Evolutionary conservation across 768 basidiomycete species (phyloP), one percentile per base, ranked within the genome.

Genomic region (Russula foetens): DNA sequence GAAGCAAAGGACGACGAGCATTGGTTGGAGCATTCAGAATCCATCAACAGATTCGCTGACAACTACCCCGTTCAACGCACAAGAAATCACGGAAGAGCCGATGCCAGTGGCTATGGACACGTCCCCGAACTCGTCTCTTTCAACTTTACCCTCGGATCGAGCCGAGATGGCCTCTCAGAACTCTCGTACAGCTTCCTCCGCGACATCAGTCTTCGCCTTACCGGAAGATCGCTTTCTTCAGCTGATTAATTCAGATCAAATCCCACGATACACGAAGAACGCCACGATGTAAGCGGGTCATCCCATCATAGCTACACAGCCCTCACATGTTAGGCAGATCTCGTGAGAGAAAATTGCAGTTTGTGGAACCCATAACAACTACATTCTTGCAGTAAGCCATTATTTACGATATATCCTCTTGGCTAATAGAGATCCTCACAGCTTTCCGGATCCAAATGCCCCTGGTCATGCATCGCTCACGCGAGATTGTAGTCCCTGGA

Each of bases 261-360:
- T 60, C 2, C 53, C 59, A n/a, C 53, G 59, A 53, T 60, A 60
- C 46, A 19, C 46, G n/a, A 54, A 54, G 28, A 12, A n/a, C 3
- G 29, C 28, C 23, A 54, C 5, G 23, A 41, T 60, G 59, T 15
- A 49, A 48, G 53, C 54, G 14, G 28, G 1, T 11, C 1, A 17
- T 43, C 1, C 15, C 7, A n/a, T 49, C 26, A 4, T 17, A 23
- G 4, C 9, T 5, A 14, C 21, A 14, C 14, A 48, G 3, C 19
- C 33, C 29, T 54, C 26, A 44, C 15, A 5, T 11, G 11, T 8
- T 39, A 29, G 21, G 9, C 51, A 59, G 58, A n/a, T n/a, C n/a
- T n/a, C n/a, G n/a, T n/a, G n/a, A n/a, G n/a, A n/a, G n/a, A n/a
- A n/a, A n/a, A n/a, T 3, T 11, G 4, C 39, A 47, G 2, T 2